These are phyloP conservation scores for Canariomyces notabilis DNA, from an alignment of 2,329 filamentous ascomycete genomes.

Conservation along the genomic window DNA sequence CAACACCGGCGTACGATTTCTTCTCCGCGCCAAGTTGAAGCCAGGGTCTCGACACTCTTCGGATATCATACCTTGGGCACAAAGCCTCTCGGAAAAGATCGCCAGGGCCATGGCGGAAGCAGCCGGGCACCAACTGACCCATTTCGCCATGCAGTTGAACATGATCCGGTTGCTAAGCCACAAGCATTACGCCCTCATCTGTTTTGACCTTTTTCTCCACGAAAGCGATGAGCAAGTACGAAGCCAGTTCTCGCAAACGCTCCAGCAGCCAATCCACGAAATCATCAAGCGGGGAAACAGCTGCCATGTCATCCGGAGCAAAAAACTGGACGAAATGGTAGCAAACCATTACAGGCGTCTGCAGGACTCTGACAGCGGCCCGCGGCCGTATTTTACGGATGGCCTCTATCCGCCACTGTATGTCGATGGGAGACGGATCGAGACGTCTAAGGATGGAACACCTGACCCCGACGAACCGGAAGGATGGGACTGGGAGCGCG, in stretches of 20 bases:
- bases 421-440: conserved; percentile 5
- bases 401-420: background rate
- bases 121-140: background rate
- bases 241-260: background rate
- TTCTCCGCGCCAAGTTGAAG: background rate
- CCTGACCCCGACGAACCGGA: conserved; percentile 3
- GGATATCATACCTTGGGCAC: conserved; percentile 4
- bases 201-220: conserved; percentile 3
- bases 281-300: conserved; percentile 2
- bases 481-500: conserved; percentile 7
- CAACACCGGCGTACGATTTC: background rate
- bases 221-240: background rate
- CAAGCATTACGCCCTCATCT: conserved; percentile 2
- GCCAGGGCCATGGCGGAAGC: background rate
- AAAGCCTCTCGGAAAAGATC: background rate
- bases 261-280: conserved; percentile 1
- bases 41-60: conserved; percentile 1
- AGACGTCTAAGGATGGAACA: conserved; percentile 1
- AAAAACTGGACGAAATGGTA: background rate
- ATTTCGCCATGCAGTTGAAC: background rate
- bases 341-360: background rate
- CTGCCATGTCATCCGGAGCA: conserved; percentile 2
- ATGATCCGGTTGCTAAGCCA: background rate
- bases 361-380: background rate
- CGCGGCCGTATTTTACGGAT: conserved; percentile 3